Evolutionary conservation across 306 rosid genomes (phyloP).

Genomic region (Vigna angularis): DNA sequence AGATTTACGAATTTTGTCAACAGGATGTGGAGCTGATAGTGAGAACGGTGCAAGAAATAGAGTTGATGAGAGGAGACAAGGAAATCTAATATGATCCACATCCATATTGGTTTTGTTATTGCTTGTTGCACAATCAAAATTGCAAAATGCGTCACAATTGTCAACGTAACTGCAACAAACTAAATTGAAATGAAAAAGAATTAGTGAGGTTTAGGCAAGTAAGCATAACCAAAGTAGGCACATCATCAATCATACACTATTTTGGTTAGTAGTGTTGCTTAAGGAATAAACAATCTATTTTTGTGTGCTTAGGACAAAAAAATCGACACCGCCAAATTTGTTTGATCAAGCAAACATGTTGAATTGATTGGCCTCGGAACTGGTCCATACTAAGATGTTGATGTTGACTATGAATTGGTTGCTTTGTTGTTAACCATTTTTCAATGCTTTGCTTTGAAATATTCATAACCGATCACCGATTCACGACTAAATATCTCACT

Average conservation of each 20-base stretch:
- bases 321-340: background rate
- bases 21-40: conserved; percentile 33
- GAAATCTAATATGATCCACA: background rate
- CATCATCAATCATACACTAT: background rate
- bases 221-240: background rate
- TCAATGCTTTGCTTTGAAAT: background rate
- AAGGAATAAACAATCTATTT: background rate
- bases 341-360: background rate
- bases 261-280: background rate
- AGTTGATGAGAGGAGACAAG: conserved; percentile 16
- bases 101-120: conserved; percentile 20
- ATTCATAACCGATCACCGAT: background rate
- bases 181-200: background rate
- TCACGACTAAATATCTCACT: background rate
- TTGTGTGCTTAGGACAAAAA: background rate
- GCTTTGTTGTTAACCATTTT: background rate
- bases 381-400: conserved; percentile 10
- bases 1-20: conserved; percentile 43
- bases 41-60: conserved; percentile 18
- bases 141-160: conserved; percentile 1
- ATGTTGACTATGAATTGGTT: conserved; percentile 28
- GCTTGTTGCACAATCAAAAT: conserved; percentile 2
- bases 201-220: background rate
- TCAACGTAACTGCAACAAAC: background rate
- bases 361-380: background rate